A percentile compares a stretch with the other conserved stretches of the same genome.
Evolutionary conservation across 306 rosid species (phyloP).

Genomic region (Argentina anserina): DNA sequence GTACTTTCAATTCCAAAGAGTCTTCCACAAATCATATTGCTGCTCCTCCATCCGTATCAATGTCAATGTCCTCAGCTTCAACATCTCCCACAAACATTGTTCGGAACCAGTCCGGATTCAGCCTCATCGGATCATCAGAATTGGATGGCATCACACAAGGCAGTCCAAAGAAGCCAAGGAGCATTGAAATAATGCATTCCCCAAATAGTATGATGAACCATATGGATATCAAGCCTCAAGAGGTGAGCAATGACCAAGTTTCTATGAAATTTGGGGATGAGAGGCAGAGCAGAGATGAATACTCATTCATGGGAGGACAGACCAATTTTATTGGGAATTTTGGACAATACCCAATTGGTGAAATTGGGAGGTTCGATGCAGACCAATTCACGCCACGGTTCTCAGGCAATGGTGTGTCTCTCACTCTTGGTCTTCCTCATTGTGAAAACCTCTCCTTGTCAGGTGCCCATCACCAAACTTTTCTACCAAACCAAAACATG

Average conservation of each 20-base stretch:
- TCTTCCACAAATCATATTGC: conserved; percentile 26
- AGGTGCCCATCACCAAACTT: conserved; percentile 45
- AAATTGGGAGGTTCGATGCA: conserved; percentile 73
- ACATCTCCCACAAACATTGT: conserved; percentile 47
- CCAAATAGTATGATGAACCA: conserved; percentile 33
- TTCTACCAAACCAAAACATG: conserved; percentile 65
- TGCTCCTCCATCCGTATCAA: conserved; percentile 32
- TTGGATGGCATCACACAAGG: conserved; percentile 80
- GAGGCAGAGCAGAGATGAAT: conserved; percentile 69
- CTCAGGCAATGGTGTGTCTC: conserved; percentile 83
- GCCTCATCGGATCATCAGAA: conserved; percentile 77
- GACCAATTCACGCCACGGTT: conserved; percentile 72
- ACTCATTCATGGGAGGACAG: conserved; percentile 71
- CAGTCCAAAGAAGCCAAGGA: conserved; percentile 77
- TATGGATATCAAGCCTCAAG: conserved; percentile 52
- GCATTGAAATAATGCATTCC: conserved; percentile 47
- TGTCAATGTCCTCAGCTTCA: conserved; percentile 47
- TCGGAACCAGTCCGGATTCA: conserved; percentile 58
- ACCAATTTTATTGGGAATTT: conserved; percentile 72
- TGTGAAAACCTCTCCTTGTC: conserved; percentile 65
- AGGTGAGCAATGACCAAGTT: conserved; percentile 38
- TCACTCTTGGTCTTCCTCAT: conserved; percentile 93
- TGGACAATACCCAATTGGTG: conserved; percentile 87
- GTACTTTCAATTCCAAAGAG: conserved; percentile 53
- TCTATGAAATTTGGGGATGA: conserved; percentile 62